phyloP scores from a whole-genome alignment of 805 yeast genomes.

The Yarrowia phangngaensis region DNA sequence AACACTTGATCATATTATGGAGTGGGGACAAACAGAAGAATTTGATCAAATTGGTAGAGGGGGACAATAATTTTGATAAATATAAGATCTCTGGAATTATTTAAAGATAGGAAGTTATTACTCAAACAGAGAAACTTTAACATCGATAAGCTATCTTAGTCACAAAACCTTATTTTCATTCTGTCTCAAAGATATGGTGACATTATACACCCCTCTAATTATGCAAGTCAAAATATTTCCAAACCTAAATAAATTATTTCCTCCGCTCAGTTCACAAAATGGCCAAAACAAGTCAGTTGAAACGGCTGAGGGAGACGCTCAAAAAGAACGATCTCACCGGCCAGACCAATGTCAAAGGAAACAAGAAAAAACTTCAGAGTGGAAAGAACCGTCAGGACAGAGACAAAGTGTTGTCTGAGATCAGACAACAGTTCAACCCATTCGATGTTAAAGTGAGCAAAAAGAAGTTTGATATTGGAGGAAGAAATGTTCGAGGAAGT shows the following conservation, averaged over 20 bases:
- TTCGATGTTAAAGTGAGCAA: conserved; percentile 75
- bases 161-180: no score
- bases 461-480: conserved; percentile 49
- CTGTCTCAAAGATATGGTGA: no score
- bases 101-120: no score
- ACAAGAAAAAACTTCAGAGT: conserved; percentile 45
- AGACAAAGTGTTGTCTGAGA: conserved; percentile 51
- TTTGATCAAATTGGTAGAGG: no score
- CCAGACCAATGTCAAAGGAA: conserved; percentile 56
- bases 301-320: conserved; percentile 71
- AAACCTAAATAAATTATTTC: conserved; percentile 5
- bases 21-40: no score
- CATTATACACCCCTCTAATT: no score
- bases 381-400: conserved; percentile 52
- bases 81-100: no score
- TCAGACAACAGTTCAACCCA: conserved; percentile 83
- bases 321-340: conserved; percentile 82
- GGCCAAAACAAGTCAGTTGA: conserved; percentile 53
- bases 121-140: no score
- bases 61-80: no score
- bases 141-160: no score
- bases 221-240: conserved; percentile 9
- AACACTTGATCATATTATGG: no score
- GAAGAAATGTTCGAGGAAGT: conserved; percentile 47
- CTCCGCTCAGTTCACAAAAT: background rate